Evolutionary conservation across 1,284 basidiomycete genomes (phyloP).

Genomic region (Sporisorium reilianum): DNA sequence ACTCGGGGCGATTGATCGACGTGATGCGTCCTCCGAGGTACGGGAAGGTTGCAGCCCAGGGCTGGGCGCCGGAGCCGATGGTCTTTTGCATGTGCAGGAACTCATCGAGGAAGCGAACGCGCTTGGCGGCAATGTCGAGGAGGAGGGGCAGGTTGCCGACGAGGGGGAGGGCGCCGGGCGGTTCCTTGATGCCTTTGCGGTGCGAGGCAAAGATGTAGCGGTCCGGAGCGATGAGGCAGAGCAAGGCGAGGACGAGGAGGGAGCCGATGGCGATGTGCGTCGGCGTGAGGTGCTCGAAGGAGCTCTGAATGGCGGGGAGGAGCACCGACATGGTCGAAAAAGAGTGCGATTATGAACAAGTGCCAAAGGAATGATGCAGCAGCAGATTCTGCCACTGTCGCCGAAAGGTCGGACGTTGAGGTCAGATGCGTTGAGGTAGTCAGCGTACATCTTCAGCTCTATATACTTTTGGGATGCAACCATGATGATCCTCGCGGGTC

Average conservation of each 20-base stretch:
- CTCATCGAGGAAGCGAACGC: conserved; percentile 47
- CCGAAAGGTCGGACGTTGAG: too few relatives aligned
- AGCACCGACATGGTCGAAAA: conserved; percentile 27
- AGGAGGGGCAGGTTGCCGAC: conserved; percentile 44
- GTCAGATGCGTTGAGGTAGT: too few relatives aligned
- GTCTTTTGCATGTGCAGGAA: conserved; percentile 23
- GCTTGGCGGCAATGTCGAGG: conserved; percentile 43
- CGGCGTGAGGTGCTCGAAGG: conserved; percentile 35
- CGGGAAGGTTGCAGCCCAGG: conserved; percentile 38
- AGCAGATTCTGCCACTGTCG: too few relatives aligned
- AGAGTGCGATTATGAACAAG: not conserved
- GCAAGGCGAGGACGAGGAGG: conserved; percentile 27
- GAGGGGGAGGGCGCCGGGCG: conserved; percentile 37
- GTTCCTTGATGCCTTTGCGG: conserved; percentile 44
- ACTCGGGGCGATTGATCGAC: conserved; percentile 49
- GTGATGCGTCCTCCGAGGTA: conserved; percentile 39
- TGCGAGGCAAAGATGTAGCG: conserved; percentile 47
- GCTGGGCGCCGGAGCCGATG: conserved; percentile 31
- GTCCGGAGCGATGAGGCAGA: conserved; percentile 47
- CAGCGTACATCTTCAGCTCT: too few relatives aligned
- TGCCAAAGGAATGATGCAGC: too few relatives aligned
- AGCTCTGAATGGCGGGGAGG: conserved; percentile 26
- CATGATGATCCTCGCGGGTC: too few relatives aligned
- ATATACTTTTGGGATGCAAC: too few relatives aligned
- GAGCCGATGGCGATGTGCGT: conserved; percentile 33